phyloP scores from a whole-genome alignment of 139 green algal genomes.

The Chlorella sp. region DNA sequence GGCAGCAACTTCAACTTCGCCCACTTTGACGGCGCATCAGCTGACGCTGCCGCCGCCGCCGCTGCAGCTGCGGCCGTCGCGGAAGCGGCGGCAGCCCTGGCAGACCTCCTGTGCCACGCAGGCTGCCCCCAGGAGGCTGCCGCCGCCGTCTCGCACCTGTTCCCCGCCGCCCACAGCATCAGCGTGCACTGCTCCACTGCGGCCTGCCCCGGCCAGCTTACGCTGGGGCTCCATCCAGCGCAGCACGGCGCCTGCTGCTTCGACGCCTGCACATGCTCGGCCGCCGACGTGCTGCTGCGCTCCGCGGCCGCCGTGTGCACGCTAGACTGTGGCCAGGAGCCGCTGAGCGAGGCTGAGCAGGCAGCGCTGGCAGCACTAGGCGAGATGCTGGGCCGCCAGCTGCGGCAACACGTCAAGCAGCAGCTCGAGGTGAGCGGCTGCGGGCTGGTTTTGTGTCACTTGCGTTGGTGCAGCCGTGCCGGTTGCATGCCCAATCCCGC shows the following conservation, averaged over 20 bases:
- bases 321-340: not conserved
- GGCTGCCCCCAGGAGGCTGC: not conserved
- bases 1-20: too few species aligned
- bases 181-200: not conserved
- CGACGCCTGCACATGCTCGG: not conserved
- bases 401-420: not conserved
- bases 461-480: too few species aligned
- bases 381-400: not conserved
- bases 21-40: too few species aligned
- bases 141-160: not conserved
- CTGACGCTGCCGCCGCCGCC: too few species aligned
- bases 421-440: not conserved
- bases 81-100: not conserved
- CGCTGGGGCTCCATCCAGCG: not conserved
- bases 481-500: too few species aligned
- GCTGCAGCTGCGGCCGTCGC: not conserved
- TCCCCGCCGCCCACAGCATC: not conserved
- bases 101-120: not conserved
- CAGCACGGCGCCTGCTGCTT: not conserved
- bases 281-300: not conserved
- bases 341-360: not conserved
- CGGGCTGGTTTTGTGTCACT: not conserved
- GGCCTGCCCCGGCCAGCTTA: not conserved
- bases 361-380: not conserved
- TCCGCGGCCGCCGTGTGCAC: not conserved